Conservation (phyloP, 352 stramenopile genomes). For the Pythium aquatile region DNA sequence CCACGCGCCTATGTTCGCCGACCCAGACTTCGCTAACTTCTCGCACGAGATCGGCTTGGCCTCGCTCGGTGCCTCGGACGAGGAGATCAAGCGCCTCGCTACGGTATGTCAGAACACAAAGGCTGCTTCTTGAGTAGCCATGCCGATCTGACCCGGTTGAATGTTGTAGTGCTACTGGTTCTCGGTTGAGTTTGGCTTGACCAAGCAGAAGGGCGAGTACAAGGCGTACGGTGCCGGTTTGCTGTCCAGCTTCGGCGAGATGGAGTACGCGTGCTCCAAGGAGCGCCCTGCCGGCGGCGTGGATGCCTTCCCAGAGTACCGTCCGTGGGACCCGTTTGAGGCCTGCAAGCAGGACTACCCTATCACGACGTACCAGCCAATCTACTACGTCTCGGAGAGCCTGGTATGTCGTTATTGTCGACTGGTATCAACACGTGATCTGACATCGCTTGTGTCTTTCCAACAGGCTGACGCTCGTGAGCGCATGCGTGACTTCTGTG, state of each 20-base stretch:
- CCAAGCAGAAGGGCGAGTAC: conserved; percentile 89
- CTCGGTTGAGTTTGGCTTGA: conserved; percentile 97
- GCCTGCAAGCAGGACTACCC: conserved; percentile 94
- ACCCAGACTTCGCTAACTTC: conserved; percentile 98
- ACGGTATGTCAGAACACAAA: conserved; percentile 41
- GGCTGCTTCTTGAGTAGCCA: neutral
- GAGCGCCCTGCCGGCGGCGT: conserved; percentile 52
- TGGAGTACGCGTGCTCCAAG: conserved; percentile 93
- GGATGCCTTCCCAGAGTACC: conserved; percentile 83
- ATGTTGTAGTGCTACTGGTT: conserved; percentile 95
- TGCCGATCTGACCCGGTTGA: conserved; percentile 2
- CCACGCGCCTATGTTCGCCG: conserved; percentile 97
- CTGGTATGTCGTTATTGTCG: conserved; percentile 46
- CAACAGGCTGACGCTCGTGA: conserved; percentile 87
- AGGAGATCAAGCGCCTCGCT: conserved; percentile 93
- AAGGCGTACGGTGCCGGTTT: conserved; percentile 97
- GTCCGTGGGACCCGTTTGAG: conserved; percentile 93
- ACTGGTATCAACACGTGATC: neutral
- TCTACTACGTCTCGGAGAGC: conserved; percentile 97
- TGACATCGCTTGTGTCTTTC: neutral
- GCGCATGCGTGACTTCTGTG: conserved; percentile 94
- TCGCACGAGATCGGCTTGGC: conserved; percentile 96
- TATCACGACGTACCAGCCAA: conserved; percentile 97
- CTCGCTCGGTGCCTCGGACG: conserved; percentile 93
- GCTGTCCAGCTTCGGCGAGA: conserved; percentile 96